phyloP scores from a whole-genome alignment of 371 early-diverging fungal genomes.

The Mortierella sp. region DNA sequence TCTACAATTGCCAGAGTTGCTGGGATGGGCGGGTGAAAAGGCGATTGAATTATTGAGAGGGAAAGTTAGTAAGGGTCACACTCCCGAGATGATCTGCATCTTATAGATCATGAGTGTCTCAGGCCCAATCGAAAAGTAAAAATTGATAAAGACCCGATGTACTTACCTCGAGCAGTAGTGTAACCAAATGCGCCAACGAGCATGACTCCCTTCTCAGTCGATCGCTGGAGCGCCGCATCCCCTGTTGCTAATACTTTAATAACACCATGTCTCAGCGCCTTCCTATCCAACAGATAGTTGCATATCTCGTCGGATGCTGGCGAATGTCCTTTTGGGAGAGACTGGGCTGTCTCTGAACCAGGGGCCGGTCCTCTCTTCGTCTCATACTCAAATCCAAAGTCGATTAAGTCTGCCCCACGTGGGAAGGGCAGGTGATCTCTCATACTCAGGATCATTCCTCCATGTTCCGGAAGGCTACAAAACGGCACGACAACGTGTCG shows the following conservation, averaged over 20 bases:
- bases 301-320: slow-evolving; percentile 57
- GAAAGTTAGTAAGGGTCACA: too few relatives aligned
- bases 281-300: slow-evolving; percentile 60
- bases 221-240: slow-evolving; percentile 15
- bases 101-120: too few relatives aligned
- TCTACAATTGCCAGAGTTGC: slow-evolving; percentile 80
- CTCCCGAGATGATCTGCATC: too few relatives aligned
- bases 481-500: slow-evolving; percentile 67
- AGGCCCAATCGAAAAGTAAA: too few relatives aligned
- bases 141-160: neutral
- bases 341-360: neutral
- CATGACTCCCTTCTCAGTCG: slow-evolving; percentile 9
- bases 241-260: slow-evolving; percentile 57
- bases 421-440: slow-evolving; percentile 42
- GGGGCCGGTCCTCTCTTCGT: slow-evolving; percentile 21
- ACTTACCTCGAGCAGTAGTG: slow-evolving; percentile 61
- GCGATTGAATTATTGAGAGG: too few relatives aligned
- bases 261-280: slow-evolving; percentile 52
- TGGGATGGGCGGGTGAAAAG: neutral
- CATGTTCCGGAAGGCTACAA: slow-evolving; percentile 72
- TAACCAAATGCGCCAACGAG: slow-evolving; percentile 61
- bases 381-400: slow-evolving; percentile 3
- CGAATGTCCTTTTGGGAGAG: slow-evolving; percentile 31
- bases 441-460: slow-evolving; percentile 69
- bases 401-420: neutral